These are phyloP conservation scores for Coemansia sp. DNA, from an alignment of 192 early-diverging fungal species.

Conservation along the genomic window DNA sequence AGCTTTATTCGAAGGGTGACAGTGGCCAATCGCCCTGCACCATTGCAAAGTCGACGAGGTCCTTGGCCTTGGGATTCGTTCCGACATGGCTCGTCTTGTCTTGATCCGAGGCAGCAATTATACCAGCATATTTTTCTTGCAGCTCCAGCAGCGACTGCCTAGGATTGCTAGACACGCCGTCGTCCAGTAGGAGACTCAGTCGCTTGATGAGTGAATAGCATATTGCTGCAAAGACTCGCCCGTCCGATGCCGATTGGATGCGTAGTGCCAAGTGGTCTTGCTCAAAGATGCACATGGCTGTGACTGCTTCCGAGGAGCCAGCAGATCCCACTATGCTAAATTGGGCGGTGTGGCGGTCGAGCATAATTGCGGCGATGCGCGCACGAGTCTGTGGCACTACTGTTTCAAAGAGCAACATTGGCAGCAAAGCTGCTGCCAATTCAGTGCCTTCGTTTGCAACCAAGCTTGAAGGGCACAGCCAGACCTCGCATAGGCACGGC, in stretches of 20 bases:
- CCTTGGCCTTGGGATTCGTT: neutral
- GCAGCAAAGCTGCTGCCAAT: slow-evolving; percentile 17
- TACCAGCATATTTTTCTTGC: neutral
- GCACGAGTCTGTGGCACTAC: slow-evolving; percentile 9
- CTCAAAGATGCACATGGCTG: slow-evolving; percentile 33
- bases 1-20: neutral
- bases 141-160: neutral
- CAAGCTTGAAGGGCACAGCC: slow-evolving; percentile 14
- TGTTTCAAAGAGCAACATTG: slow-evolving; percentile 28
- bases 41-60: slow-evolving; percentile 8
- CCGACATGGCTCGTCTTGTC: neutral
- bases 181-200: slow-evolving; percentile 16
- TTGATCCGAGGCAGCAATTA: neutral
- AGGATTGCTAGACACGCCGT: neutral
- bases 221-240: slow-evolving; percentile 12
- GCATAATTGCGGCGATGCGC: slow-evolving; percentile 15
- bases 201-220: slow-evolving; percentile 17
- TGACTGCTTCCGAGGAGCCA: neutral
- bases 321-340: slow-evolving; percentile 11
- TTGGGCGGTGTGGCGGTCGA: slow-evolving; percentile 16
- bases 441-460: neutral
- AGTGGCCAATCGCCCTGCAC: neutral
- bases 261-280: slow-evolving; percentile 21
- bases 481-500: slow-evolving; percentile 32
- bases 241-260: slow-evolving; percentile 12